Evolutionary conservation across 495 filamentous ascomycete species (phyloP), one percentile per base, ranked within the genome.

Genomic region (Penicillium soppii): DNA sequence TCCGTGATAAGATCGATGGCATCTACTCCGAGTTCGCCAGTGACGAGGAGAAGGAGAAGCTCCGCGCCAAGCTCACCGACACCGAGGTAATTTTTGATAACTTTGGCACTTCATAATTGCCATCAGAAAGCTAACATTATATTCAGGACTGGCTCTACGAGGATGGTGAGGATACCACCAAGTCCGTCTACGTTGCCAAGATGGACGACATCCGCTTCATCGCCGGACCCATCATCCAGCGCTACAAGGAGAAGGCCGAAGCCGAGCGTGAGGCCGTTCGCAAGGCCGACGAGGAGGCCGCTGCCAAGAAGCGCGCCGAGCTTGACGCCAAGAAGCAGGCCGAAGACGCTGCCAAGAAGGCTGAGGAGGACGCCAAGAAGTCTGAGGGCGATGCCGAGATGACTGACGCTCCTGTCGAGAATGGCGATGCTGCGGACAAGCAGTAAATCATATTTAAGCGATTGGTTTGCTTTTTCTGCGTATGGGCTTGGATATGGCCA

Each of bases 81-180:
- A 83, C 74, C 59, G 94, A 97, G 86, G 92, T 96, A 80, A 73
- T 85, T 70, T 38, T 25, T 25, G 13, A 22, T 42, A 10, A 5
- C 29, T 12, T 48, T 33, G 10, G 15, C 13, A 43, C 21, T 19
- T 32, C 1, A 15, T 15, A 25, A 25, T 9, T 23, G 54, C 41
- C n/a, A 52, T 16, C 43, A 67, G 56, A 38, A 21, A 49, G 35
- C 40, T 57, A 38, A 57, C 43, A 5, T 12, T 39, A 39, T 21
- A 17, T 46, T 17, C 58, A 97, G 92, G 91, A 97, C 58, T 99
- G 94, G 94, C 84, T 99, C 46, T 97, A 98, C 73, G 91, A 96
- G 58, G 94, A 97, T 22, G 94, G 94, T 58, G 92, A 97, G 50
- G 94, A 97, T 67, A 82, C 92, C 63, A 92, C 89, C 62, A 96